Percentiles rank a stretch among this genome's conserved stretches.
Evolutionary conservation across 2,329 filamentous ascomycete genomes (phyloP).

Genomic region (Neocucurbitaria cava): DNA sequence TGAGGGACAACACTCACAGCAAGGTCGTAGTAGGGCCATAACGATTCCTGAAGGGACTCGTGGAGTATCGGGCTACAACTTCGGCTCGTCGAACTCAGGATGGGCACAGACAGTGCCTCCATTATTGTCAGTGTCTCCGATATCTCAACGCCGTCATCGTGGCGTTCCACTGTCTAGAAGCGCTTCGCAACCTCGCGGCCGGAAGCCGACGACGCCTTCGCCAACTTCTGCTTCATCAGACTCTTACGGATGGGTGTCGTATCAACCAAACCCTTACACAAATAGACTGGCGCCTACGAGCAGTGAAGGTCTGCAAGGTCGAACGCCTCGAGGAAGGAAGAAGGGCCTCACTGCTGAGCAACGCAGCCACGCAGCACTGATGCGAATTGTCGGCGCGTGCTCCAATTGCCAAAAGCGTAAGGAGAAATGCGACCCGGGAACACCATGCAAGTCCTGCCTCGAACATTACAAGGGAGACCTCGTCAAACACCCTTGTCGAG

Average conservation of each 20-base stretch:
- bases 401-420: conserved; percentile 46
- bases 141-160: conserved; percentile 26
- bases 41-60: conserved; percentile 35
- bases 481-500: conserved; percentile 46
- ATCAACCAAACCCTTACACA: conserved; percentile 40
- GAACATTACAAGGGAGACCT: conserved; percentile 48
- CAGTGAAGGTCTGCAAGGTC: conserved; percentile 32
- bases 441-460: conserved; percentile 48
- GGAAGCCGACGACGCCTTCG: conserved; percentile 33
- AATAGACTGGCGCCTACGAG: conserved; percentile 41
- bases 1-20: conserved; percentile 12
- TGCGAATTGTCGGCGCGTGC: conserved; percentile 46
- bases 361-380: conserved; percentile 44
- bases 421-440: conserved; percentile 49
- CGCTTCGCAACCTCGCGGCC: conserved; percentile 33
- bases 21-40: conserved; percentile 31
- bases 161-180: conserved; percentile 33
- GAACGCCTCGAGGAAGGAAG: conserved; percentile 41
- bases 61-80: conserved; percentile 18
- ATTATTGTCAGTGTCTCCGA: conserved; percentile 35
- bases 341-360: conserved; percentile 42
- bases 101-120: conserved; percentile 29
- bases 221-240: conserved; percentile 36
- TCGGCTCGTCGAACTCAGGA: conserved; percentile 9
- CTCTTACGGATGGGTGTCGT: conserved; percentile 44